Base-by-base conservation (phyloP, 176 grass and related monocot genomes). In the Avena sativa region DNA sequence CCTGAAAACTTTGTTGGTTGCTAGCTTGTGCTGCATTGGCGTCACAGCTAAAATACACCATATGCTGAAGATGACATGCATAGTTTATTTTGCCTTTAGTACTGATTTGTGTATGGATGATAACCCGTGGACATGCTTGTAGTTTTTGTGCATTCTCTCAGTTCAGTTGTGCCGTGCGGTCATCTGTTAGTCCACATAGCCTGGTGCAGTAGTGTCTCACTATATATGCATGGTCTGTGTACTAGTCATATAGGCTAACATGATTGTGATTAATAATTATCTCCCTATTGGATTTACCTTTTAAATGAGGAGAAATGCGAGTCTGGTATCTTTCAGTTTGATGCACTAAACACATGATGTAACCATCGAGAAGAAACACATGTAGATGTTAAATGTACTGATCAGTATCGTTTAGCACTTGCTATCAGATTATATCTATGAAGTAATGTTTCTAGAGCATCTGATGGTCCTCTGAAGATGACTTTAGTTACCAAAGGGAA, bases 131-230 rank as follows among this genome's bases (percentile, higher is more conserved):
- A 79, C 57, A 57, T 25, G 32, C 81, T 20, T 40, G 78, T 5
- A 36, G 44, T 86, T 38, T 38, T 82, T 83, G 43, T 82, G 71
- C 13, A 14, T 47, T 36, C 53, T 81, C 53, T 72, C 53, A 38
- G 19, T 82, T 88, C 79, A 82, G 55, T 48, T 88, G 82, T 88
- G 79, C 17, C 47, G 53, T 69, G n/a, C 8, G 71, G 34, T 56
- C 59, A 83, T 71, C 78, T 83, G 71, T 78, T 91, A 64, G 23
- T 60, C 85, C 74, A 56, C 50, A 77, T 77, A 77, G 74, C 4
- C 50, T 77, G 14, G 73, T 53, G 25, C 74, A 55, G 14, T 32
- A 56, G 74, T 53, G 74, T 36, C 68, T 36, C 38, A 71, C 34
- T 46, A 20, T 25, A 13, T 48, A 80, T 85, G 36, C 44, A 80